phyloP scores from a whole-genome alignment of 345 rosid species.

The Adansonia digitata region DNA sequence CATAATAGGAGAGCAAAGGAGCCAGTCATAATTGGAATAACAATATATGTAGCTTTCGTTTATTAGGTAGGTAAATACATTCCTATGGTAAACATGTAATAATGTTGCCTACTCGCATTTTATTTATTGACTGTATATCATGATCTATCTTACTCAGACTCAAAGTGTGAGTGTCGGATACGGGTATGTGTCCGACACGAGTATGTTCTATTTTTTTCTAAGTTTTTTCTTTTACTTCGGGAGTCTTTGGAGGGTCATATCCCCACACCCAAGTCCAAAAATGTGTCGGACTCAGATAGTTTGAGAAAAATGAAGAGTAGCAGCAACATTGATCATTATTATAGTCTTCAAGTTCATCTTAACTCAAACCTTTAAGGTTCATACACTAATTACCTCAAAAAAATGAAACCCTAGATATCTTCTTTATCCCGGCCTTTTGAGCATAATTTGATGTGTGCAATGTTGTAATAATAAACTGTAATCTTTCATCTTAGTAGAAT shows the following conservation, averaged over 20 bases:
- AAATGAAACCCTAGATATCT: background rate
- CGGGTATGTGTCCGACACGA: too few species aligned
- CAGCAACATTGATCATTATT: too few species aligned
- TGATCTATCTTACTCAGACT: background rate
- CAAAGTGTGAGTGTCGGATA: too few species aligned
- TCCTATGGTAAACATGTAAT: too few species aligned
- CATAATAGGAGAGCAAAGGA: background rate
- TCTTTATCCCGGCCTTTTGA: background rate
- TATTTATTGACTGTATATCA: background rate
- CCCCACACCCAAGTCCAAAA: too few species aligned
- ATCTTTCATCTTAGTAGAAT: background rate
- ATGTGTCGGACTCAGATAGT: too few species aligned
- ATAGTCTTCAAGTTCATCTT: background rate
- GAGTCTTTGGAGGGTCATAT: too few species aligned
- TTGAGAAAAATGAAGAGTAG: too few species aligned
- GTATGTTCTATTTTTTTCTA: too few species aligned
- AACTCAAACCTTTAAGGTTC: background rate
- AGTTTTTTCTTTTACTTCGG: too few species aligned
- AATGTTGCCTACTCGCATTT: too few species aligned
- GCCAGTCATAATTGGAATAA: background rate
- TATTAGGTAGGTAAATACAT: background rate
- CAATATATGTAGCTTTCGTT: background rate
- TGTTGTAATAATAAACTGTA: background rate
- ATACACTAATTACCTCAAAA: background rate
- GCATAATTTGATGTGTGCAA: background rate